These are phyloP conservation scores for Russula olivacea DNA, from an alignment of 768 basidiomycete species.

Conservation along the genomic window DNA sequence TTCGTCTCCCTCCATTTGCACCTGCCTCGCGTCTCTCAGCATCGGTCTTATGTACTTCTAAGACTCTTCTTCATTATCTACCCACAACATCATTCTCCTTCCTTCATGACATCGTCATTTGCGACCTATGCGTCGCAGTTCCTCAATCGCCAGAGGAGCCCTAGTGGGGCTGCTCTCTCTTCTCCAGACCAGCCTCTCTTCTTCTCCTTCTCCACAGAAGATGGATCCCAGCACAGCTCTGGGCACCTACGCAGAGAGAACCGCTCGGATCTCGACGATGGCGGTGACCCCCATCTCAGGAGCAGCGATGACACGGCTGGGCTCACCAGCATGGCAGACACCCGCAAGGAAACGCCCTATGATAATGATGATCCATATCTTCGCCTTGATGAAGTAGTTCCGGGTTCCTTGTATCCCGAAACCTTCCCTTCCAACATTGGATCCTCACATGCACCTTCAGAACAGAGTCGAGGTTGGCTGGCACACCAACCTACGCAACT, in stretches of 20 bases:
- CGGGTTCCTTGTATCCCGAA: constrained; percentile 33
- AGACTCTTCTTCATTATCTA: not conserved
- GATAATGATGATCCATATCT: constrained; percentile 77
- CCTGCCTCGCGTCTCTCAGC: not conserved
- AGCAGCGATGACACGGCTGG: constrained; percentile 33
- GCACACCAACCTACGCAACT: constrained; percentile 71
- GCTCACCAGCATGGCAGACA: constrained; percentile 31
- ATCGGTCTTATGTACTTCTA: constrained; percentile 13
- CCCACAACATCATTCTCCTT: not conserved
- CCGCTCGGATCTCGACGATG: constrained; percentile 57
- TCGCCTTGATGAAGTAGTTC: constrained; percentile 64
- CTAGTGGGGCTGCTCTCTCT: constrained; percentile 37
- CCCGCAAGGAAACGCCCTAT: constrained; percentile 29
- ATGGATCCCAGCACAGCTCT: constrained; percentile 48
- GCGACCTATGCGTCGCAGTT: constrained; percentile 81
- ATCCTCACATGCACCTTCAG: constrained; percentile 29
- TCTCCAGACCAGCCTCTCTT: constrained; percentile 74
- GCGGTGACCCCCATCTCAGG: constrained; percentile 71
- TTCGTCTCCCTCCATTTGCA: not conserved
- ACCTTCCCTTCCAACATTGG: constrained; percentile 37
- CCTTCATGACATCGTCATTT: constrained; percentile 58
- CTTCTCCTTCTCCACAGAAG: constrained; percentile 81
- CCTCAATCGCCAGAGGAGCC: constrained; percentile 52
- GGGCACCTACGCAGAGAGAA: constrained; percentile 31
- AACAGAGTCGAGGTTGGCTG: constrained; percentile 53